Base-by-base conservation (phyloP, 2,329 filamentous ascomycete species). In the Curvularia verruculosa region DNA sequence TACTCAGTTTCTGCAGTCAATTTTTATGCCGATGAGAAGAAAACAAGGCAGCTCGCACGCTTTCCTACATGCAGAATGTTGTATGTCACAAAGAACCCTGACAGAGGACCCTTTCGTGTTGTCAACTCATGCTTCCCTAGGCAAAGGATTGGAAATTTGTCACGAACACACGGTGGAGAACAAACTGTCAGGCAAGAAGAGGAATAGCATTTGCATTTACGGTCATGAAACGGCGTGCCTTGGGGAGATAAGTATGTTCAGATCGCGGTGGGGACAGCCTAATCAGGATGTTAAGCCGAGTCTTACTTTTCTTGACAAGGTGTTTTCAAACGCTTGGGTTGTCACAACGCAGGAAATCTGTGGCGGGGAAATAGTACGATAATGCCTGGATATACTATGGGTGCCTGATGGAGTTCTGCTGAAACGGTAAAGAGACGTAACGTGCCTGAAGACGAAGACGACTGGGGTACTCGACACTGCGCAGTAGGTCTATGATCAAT, bases 381-480 rank as follows among this genome's bases (percentile, higher is more conserved):
- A 18, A 39, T 39, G 50, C 50, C 50, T 53, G 43, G 40, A 53
- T 51, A 56, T 54, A 34, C 29, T 43, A 50, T 44, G 40, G 13
- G 29, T 63, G 52, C 54, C 54, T 58, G 41, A 52, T 54, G 62
- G 61, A 59, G 58, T 55, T 39, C 37, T 63, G 26, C 55, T 68
- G 64, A 70, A 70, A 68, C 66, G 24, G 44, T 56, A 23, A 43
- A 60, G 60, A 64, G 62, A 65, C 65, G 52, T 43, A 49, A 56
- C 28, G 26, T 53, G 51, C 64, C 56, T 63, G 62, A 63, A 65
- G 66, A 58, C 40, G 29, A 34, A 48, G 37, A 43, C 41, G 19
- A 15, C 31, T 19, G 26, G 43, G 15, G 15, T 31, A 18, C 21
- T 45, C 15, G 3, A 13, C 43, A 29, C 4, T 29, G 43, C 43